phyloP scores from a whole-genome alignment of 768 basidiomycete genomes.

The Suillus clintonianus region DNA sequence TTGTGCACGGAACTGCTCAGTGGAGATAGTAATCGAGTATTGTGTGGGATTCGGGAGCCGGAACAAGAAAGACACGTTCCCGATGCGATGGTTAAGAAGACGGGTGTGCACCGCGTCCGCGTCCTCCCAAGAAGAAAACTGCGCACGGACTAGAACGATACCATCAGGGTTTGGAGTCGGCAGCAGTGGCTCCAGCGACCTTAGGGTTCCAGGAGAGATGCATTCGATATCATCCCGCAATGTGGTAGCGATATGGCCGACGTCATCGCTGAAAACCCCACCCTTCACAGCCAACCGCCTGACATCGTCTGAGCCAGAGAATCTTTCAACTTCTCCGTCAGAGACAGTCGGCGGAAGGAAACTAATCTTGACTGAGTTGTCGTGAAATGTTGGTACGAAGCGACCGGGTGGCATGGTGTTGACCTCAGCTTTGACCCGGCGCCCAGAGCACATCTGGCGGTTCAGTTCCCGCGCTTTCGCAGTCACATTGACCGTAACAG shows the following conservation, averaged over 20 bases:
- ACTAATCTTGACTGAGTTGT: conserved; percentile 43
- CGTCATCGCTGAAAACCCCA: conserved; percentile 10
- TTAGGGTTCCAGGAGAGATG: conserved; percentile 17
- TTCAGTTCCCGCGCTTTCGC: conserved; percentile 41
- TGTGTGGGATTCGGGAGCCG: conserved; percentile 50
- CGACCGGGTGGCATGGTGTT: conserved; percentile 40
- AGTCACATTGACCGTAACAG: conserved; percentile 5
- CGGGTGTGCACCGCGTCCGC: conserved; percentile 41
- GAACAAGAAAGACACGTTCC: conserved; percentile 34
- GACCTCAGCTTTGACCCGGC: conserved; percentile 48
- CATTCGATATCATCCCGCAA: conserved; percentile 27
- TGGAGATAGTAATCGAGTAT: conserved; percentile 50
- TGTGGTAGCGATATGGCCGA: conserved; percentile 18
- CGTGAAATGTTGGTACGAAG: conserved; percentile 24
- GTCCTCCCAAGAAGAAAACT: conserved; percentile 51
- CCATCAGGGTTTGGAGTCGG: conserved; percentile 29
- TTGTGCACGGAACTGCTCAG: conserved; percentile 54
- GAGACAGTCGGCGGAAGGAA: conserved; percentile 37
- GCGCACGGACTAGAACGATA: conserved; percentile 38
- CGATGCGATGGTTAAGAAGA: conserved; percentile 36
- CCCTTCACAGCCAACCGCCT: conserved; percentile 28
- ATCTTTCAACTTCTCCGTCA: conserved; percentile 24
- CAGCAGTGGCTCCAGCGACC: conserved; percentile 28
- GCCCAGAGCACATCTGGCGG: conserved; percentile 36
- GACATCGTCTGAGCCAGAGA: conserved; percentile 31